Evolutionary conservation across 106 monocot species (phyloP), one percentile per base, ranked within the genome.

Genomic region (Dendrobium officinale): DNA sequence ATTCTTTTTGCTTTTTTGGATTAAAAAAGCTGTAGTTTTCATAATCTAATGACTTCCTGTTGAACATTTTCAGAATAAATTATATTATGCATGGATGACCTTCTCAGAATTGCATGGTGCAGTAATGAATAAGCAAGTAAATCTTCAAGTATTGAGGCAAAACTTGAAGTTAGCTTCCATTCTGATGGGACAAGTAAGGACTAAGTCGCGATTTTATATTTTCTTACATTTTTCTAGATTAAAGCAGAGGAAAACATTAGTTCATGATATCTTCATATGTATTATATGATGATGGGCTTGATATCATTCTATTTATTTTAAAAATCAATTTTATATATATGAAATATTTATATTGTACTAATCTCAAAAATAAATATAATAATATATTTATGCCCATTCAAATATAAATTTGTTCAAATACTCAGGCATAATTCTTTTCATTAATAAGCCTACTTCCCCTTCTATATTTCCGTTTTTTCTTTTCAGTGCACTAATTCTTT

Each of bases 101-200:
- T 80, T 78, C 11, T 88, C 86, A 77, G 82, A 82, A 42, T 74
- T 91, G 85, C 89, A 86, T 72, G 88, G 89, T 88, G 83, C 84
- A 29, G 80, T 89, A 61, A 81, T 78, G 44, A 78, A 66, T 55
- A 89, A 87, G 84, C 84, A 75, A 75, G 90, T 88, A 59, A 85
- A 88, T 82, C 77, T 91, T 47, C 89, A 88, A 48, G 54, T 88
- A 66, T 80, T 83, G 74, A 85, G 33, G 59, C 91, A 90, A 84
- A 85, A 83, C 73, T 33, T 88, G 72, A 94, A 91, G 79, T 85
- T 94, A 79, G 64, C 79, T 73, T 88, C 86, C 26, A 85, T 94
- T 78, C 89, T 94, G 29, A 86, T 85, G 81, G 85, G 85, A 76
- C 94, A 94, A 80, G 94, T 91, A 91, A 85, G 80, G 24, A 67